These are phyloP conservation scores for Clavariopsis aquatica DNA, from an alignment of 495 filamentous ascomycete genomes.

Conservation along the genomic window DNA sequence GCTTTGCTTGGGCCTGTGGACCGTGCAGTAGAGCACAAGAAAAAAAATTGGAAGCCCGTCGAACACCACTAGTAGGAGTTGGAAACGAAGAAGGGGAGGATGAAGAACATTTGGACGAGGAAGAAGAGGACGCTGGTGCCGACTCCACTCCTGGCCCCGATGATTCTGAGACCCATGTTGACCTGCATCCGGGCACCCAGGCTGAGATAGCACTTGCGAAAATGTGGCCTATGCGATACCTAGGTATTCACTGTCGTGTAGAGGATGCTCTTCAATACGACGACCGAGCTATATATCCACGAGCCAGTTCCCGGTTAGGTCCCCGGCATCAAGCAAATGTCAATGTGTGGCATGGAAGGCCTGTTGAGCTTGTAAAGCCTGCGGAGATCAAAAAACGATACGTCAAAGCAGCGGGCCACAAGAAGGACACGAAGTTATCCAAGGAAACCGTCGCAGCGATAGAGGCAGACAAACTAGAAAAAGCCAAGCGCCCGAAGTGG, in stretches of 20 bases:
- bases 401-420: conserved; percentile 60
- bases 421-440: conserved; percentile 69
- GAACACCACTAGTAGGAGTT: conserved; percentile 67
- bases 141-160: conserved; percentile 50
- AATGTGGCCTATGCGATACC: conserved; percentile 94
- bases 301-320: conserved; percentile 89
- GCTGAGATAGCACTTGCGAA: conserved; percentile 90
- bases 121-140: conserved; percentile 68
- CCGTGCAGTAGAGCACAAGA: conserved; percentile 94
- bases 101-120: conserved; percentile 55
- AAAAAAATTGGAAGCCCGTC: conserved; percentile 84
- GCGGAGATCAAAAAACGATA: conserved; percentile 79
- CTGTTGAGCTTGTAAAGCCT: conserved; percentile 87
- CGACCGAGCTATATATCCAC: conserved; percentile 88
- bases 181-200: conserved; percentile 69
- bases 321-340: conserved; percentile 91
- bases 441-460: conserved; percentile 77
- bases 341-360: conserved; percentile 75
- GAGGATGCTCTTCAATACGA: conserved; percentile 98
- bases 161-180: conserved; percentile 49
- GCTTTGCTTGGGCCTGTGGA: conserved; percentile 97
- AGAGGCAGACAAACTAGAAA: conserved; percentile 75
- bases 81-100: conserved; percentile 79
- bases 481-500: conserved; percentile 85
- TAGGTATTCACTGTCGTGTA: conserved; percentile 92